These are phyloP conservation scores for Tetradesmus lagerheimii DNA, from an alignment of 139 green algal species.

Conservation along the genomic window DNA sequence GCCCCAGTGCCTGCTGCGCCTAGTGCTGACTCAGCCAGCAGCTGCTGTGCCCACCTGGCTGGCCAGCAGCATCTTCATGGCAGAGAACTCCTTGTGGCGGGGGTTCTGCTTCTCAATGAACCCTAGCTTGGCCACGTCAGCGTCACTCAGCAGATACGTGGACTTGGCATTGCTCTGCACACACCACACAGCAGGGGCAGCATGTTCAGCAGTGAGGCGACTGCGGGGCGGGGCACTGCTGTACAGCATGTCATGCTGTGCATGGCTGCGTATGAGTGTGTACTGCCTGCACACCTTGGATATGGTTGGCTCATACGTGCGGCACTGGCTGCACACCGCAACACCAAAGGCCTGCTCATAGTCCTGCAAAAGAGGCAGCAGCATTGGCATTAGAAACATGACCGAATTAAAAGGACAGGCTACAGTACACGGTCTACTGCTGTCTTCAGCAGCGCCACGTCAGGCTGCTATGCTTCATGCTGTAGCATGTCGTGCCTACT, in stretches of 20 bases:
- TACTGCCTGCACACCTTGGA: not conserved
- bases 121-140: constrained; percentile 51
- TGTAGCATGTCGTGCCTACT: not conserved
- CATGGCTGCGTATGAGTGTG: not conserved
- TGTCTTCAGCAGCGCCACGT: not conserved
- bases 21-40: constrained; percentile 21
- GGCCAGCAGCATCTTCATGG: constrained; percentile 60
- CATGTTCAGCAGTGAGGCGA: not conserved
- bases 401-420: not conserved
- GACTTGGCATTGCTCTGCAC: constrained; percentile 50
- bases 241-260: not conserved
- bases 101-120: constrained; percentile 39
- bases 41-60: constrained; percentile 45
- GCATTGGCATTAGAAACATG: not conserved
- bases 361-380: constrained; percentile 21
- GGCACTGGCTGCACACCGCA: constrained; percentile 8
- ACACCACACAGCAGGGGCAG: not conserved
- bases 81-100: constrained; percentile 51
- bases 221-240: too few species aligned
- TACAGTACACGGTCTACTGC: too few species aligned
- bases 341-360: constrained; percentile 15
- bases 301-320: not conserved
- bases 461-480: not conserved
- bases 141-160: constrained; percentile 61
- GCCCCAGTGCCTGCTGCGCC: not conserved